A percentile compares a stretch with the other conserved stretches of the same genome.
Conservation (phyloP, 148 eudicot genomes). For the Agrostemma githago region DNA sequence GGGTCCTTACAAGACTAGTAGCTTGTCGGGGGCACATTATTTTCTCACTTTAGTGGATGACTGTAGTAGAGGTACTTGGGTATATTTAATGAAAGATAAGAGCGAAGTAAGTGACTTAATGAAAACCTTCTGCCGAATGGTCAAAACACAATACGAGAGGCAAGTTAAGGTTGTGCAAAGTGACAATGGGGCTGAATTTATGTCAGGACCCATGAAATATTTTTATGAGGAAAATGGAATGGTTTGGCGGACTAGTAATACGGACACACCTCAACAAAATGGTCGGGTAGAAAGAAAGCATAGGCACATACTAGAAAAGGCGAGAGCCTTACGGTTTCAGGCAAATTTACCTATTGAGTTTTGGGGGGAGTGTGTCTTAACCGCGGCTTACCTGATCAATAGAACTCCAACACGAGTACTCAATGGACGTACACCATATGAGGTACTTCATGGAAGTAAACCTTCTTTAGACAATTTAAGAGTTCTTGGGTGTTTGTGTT, state of each 20-base stretch:
- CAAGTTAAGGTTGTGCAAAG: background rate
- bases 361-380: too few relatives aligned
- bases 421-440: too few relatives aligned
- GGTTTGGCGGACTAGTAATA: background rate
- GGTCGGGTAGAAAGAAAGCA: background rate
- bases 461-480: background rate
- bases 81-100: background rate
- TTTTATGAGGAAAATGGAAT: background rate
- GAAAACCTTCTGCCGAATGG: background rate
- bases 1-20: background rate
- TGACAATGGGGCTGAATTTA: background rate
- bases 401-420: too few relatives aligned
- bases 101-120: background rate
- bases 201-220: background rate
- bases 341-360: background rate
- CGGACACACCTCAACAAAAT: background rate
- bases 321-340: background rate
- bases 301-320: background rate
- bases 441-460: background rate
- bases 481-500: background rate
- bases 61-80: background rate
- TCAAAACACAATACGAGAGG: background rate
- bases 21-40: background rate
- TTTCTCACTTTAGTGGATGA: conserved; percentile 5
- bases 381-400: too few relatives aligned